Evolutionary conservation across 2,329 filamentous ascomycete genomes (phyloP).

Genomic region (Torrubiellomyces zombiae): DNA sequence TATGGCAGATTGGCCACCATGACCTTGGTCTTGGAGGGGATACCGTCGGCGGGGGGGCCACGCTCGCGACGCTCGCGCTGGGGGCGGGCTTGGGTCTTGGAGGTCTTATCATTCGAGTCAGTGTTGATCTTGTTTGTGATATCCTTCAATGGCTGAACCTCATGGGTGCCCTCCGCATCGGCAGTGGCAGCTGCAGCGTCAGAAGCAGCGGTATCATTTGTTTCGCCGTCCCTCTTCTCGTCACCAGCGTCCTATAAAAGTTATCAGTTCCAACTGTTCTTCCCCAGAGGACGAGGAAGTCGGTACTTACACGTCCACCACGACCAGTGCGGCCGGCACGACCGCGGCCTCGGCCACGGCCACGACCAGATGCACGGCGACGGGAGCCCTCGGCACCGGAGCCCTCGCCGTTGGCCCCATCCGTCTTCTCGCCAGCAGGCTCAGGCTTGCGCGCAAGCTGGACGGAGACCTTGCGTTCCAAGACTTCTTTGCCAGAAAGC

Average conservation of each 20-base stretch:
- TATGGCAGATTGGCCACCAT: conserved; percentile 99
- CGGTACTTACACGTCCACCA: conserved; percentile 27
- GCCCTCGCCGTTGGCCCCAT: conserved; percentile 61
- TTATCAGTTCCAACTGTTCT: conserved; percentile 20
- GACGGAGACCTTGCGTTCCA: conserved; percentile 97
- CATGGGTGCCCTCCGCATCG: conserved; percentile 29
- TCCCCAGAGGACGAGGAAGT: conserved; percentile 8
- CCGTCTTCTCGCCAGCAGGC: conserved; percentile 58
- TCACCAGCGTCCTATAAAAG: conserved; percentile 16
- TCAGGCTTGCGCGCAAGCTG: conserved; percentile 97
- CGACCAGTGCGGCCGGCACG: conserved; percentile 49
- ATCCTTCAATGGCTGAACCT: conserved; percentile 43
- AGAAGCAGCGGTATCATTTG: conserved; percentile 20
- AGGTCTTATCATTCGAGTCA: conserved; percentile 43
- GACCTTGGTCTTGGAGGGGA: conserved; percentile 98
- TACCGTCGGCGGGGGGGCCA: conserved; percentile 89
- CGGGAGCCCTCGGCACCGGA: conserved; percentile 49
- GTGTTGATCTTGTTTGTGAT: conserved; percentile 41
- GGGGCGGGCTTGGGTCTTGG: conserved; percentile 35
- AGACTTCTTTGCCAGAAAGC: conserved; percentile 92
- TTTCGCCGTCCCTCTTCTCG: conserved; percentile 30
- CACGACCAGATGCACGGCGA: conserved; percentile 45
- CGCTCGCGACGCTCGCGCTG: conserved; percentile 57
- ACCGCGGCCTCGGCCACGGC: conserved; percentile 53
- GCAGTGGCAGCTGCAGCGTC: conserved; percentile 28